A percentile compares a stretch with the other conserved stretches of the same genome.
Conservation (phyloP, 371 early-diverging fungal species). For the Choanephora cucurbitarum region DNA sequence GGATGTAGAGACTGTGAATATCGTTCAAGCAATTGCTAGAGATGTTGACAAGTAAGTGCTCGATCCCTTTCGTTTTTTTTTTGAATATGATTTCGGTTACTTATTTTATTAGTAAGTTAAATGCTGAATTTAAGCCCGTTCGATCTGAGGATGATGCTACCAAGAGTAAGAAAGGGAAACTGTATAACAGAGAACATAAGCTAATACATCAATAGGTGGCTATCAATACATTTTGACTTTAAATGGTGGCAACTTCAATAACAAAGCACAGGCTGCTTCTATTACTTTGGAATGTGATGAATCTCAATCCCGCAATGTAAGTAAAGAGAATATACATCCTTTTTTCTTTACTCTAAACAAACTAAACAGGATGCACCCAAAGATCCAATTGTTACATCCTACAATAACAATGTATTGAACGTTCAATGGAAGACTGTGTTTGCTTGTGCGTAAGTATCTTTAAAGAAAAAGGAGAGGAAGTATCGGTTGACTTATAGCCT, state of each 20-base stretch:
- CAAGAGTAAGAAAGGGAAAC: slow-evolving; percentile 26
- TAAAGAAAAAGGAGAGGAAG: neutral
- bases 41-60: slow-evolving; percentile 29
- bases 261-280: slow-evolving; percentile 23
- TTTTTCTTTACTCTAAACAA: too few relatives aligned
- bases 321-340: neutral
- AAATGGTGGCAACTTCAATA: slow-evolving; percentile 22
- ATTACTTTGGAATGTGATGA: slow-evolving; percentile 36
- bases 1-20: slow-evolving; percentile 2
- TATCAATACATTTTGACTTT: slow-evolving; percentile 27
- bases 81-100: neutral
- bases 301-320: slow-evolving; percentile 18
- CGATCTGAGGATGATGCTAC: slow-evolving; percentile 24
- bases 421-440: slow-evolving; percentile 50
- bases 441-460: slow-evolving; percentile 45
- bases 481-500: neutral
- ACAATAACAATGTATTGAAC: slow-evolving; percentile 35
- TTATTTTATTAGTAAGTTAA: slow-evolving; percentile 7
- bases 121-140: slow-evolving; percentile 20
- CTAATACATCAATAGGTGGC: slow-evolving; percentile 15
- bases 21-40: slow-evolving; percentile 30
- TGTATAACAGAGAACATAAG: neutral
- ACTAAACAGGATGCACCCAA: slow-evolving; percentile 26
- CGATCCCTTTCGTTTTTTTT: neutral
- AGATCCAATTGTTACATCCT: slow-evolving; percentile 32